These are phyloP conservation scores for Xylaria nigripes DNA, from an alignment of 495 filamentous ascomycete species.

Conservation along the genomic window DNA sequence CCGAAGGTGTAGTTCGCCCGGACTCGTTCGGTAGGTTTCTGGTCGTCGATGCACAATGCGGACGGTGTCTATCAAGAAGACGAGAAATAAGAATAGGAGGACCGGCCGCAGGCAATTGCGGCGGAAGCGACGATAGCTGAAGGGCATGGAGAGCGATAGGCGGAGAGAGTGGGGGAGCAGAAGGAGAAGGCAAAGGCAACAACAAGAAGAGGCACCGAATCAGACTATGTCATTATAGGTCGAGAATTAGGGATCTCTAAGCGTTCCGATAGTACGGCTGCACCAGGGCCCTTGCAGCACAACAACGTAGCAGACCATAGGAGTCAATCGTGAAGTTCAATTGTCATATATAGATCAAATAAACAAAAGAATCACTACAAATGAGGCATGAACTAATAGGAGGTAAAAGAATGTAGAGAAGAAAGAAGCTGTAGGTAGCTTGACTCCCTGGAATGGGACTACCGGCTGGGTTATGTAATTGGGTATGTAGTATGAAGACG, in stretches of 20 bases:
- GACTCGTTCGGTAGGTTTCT: conserved; percentile 17
- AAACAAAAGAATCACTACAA: background rate
- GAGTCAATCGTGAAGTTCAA: conserved; percentile 1
- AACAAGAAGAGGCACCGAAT: background rate
- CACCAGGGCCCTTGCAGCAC: conserved; percentile 1
- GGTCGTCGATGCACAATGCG: conserved; percentile 22
- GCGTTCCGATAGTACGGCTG: background rate
- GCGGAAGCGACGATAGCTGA: conserved; percentile 26
- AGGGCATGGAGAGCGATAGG: conserved; percentile 20
- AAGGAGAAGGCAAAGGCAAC: background rate
- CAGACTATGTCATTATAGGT: conserved; percentile 6
- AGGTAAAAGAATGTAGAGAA: no score
- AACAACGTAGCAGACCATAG: conserved; percentile 1
- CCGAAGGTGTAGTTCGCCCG: conserved; percentile 11
- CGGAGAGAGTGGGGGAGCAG: background rate
- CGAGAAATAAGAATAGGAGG: conserved; percentile 22
- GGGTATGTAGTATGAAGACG: no score
- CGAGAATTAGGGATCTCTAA: background rate
- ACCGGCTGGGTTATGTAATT: no score
- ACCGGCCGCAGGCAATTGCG: conserved; percentile 24
- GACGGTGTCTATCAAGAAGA: conserved; percentile 24
- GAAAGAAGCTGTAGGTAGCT: no score
- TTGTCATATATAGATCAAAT: background rate
- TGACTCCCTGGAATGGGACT: no score
- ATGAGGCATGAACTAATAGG: background rate